Evolutionary conservation across 306 rosid genomes (phyloP), one percentile per base, ranked within the genome.

Genomic region (Prunus kanzakura): DNA sequence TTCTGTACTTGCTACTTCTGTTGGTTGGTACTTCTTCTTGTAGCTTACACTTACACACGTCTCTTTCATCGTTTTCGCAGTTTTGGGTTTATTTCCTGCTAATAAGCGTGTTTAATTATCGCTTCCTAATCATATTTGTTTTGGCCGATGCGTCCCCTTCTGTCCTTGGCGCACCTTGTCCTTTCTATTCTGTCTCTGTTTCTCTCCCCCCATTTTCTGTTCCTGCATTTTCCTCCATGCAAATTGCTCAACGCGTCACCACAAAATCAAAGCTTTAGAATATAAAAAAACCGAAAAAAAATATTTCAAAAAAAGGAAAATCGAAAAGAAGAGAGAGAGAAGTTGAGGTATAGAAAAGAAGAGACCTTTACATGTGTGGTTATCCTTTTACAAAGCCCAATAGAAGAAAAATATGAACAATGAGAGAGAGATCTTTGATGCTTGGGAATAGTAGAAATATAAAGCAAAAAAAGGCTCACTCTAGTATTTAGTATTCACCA

Each of bases 31-130:
- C 61, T 67, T 46, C 72, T 23, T 52, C 45, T 19, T 27, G 66
- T 61, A 38, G 38, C 63, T 76, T 27, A 57, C 73, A 73, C 58
- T 76, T 27, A 57, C 67, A 73, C 75, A 81, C 61, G 86, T 82
- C 87, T 25, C 71, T 63, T 30, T 82, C 84, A 80, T 73, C 12
- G 61, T 32, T 67, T 54, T 74, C 19, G 25, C 62, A 32, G 32
- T 4, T 73, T 57, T 12, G 46, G 32, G 46, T 47, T 22, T 52
- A 14, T 14, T 4, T 15, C n/a, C 35, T 63, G 3, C 8, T 47
- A 16, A 1, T 16, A 29, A 27, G 43, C 20, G 20, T 12, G n/a
- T 60, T 1, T 64, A 8, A 10, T n/a, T 60, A 30, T 23, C 3
- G 18, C 2, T 51, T 30, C 50, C 51, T 20, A 54, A n/a, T 71